Evolutionary conservation across 169 alveolate genomes (phyloP), one percentile per base, ranked within the genome.

Genomic region (Plasmodium vinckei): DNA sequence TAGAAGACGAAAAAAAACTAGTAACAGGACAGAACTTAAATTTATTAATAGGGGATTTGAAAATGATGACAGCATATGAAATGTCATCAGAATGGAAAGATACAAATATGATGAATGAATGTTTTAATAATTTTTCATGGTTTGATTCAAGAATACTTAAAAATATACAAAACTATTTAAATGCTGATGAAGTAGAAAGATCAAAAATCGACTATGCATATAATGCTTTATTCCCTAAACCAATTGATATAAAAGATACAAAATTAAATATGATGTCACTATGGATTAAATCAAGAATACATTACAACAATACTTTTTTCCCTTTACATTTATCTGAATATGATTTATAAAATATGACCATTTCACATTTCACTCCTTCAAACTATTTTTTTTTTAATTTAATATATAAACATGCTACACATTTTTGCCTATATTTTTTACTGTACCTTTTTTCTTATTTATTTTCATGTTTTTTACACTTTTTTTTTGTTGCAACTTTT

Each of bases 51-150:
- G 77, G 84, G 2, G 94, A 92, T 71, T 39, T 92, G 79, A 92
- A 92, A 77, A 68, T 92, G 93, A 49, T 92, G 63, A 67, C 87
- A 19, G 94, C 94, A 0, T 92, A 92, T 70, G 87, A 88, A 49
- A 57, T 89, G 72, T 92, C 94, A 10, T 92, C 93, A 13, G 93
- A 65, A 47, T 92, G 94, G 94, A 92, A 92, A 47, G 94, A 92
- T 75, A 84, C 89, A 46, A 57, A 72, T 42, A 84, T 88, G 71
- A 92, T 92, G 94, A 68, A 88, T 33, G 77, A 63, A 53, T 87
- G 93, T 33, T 92, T 92, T 86, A 73, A 92, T 39, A 77, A 68
- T 25, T 59, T 92, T 67, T 92, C 94, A 9, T 92, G 94, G 94
- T 77, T 54, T 25, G 94, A 92, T 42, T 63, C 94, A 1, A 86